These are phyloP conservation scores for Miamiensis avidus DNA, from an alignment of 169 alveolate genomes.

Conservation along the genomic window DNA sequence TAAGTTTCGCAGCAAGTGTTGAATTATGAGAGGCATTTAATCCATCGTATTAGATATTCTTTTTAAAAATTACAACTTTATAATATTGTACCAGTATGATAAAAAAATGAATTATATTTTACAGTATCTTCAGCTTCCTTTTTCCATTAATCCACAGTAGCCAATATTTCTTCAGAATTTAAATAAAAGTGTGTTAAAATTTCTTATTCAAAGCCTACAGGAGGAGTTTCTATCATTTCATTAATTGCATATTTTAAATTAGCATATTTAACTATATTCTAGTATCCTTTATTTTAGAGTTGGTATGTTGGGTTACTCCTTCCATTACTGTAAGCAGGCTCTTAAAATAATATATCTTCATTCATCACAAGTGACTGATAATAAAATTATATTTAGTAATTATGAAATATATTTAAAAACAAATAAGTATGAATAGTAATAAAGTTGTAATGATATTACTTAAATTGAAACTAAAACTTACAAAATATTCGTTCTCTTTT, in stretches of 20 bases:
- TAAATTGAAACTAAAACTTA: constrained; percentile 50
- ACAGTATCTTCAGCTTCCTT: constrained; percentile 51
- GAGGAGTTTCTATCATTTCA: constrained; percentile 76
- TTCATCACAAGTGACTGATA: constrained; percentile 49
- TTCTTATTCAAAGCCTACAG: constrained; percentile 82
- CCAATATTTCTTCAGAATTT: constrained; percentile 75
- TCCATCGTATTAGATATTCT: too few relatives aligned
- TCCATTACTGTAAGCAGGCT: constrained; percentile 34
- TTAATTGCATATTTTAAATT: constrained; percentile 87
- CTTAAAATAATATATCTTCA: constrained; percentile 41
- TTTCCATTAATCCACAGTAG: constrained; percentile 77
- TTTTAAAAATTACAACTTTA: too few relatives aligned
- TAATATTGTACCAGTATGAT: too few relatives aligned
- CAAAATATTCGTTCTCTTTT: constrained; percentile 33
- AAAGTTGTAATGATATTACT: not conserved
- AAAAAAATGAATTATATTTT: not conserved
- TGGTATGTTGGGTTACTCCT: constrained; percentile 20
- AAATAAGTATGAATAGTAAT: not conserved
- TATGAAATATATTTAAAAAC: too few relatives aligned
- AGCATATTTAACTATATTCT: constrained; percentile 77
- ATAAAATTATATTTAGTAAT: not conserved
- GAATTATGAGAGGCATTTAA: too few relatives aligned
- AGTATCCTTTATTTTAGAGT: constrained; percentile 56
- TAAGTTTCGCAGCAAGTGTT: too few relatives aligned
- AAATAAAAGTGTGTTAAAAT: constrained; percentile 80